Conservation (phyloP, 345 rosid species). For the Eucalyptus pumila region DNA sequence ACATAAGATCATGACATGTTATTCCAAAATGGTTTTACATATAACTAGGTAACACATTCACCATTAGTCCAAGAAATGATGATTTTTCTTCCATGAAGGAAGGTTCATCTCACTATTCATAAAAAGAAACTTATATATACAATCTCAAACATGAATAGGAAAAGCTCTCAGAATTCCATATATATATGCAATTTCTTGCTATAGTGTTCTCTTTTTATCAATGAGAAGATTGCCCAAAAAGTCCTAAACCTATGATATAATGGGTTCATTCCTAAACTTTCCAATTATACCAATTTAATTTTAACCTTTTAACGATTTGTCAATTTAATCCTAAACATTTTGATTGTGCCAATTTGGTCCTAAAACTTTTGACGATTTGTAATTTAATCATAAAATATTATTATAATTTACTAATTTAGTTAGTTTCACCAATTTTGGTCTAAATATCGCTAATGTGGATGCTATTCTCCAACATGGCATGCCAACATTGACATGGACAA, state of each 20-base stretch:
- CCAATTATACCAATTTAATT: no score
- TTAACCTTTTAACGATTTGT: no score
- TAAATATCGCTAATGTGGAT: no score
- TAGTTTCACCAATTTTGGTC: background rate
- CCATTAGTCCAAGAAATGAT: background rate
- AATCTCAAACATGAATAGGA: background rate
- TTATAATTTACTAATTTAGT: background rate
- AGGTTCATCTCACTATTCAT: background rate
- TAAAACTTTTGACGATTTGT: background rate
- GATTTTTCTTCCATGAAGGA: background rate
- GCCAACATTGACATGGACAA: accelerated
- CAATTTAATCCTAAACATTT: no score
- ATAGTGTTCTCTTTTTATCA: background rate
- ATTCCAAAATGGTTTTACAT: background rate
- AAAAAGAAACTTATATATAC: background rate
- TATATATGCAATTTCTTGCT: background rate
- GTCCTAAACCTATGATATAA: no score
- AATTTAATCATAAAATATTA: no score
- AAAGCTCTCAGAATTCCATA: background rate
- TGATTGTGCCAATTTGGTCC: no score
- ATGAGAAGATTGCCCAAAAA: background rate
- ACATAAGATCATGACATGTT: background rate
- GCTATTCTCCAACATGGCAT: background rate
- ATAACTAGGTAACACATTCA: background rate
- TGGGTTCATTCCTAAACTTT: background rate